phyloP scores from a whole-genome alignment of 2,329 filamentous ascomycete genomes.

The Apiospora sp. region DNA sequence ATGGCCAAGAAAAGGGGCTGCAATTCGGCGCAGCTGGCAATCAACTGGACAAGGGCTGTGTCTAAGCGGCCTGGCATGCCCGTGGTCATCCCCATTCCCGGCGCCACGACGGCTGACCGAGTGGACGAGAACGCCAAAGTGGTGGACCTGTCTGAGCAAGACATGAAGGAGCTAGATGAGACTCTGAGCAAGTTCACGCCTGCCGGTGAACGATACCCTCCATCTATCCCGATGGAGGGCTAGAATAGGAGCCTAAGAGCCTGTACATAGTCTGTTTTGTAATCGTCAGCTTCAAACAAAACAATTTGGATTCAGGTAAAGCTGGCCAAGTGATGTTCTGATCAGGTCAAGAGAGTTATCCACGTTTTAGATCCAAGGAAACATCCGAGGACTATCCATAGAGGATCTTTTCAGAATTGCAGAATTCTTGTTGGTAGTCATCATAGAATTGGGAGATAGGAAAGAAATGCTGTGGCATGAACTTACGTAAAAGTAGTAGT shows the following conservation, averaged over 20 bases:
- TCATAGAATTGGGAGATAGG: conserved; percentile 33
- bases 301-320: neutral
- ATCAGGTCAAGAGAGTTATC: conserved; percentile 44
- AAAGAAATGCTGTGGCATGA: neutral
- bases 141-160: conserved; percentile 57
- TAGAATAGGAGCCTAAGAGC: neutral
- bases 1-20: conserved; percentile 67
- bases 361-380: conserved; percentile 37
- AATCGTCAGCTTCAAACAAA: neutral
- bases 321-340: neutral
- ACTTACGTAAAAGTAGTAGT: neutral
- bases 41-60: conserved; percentile 67
- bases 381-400: conserved; percentile 22
- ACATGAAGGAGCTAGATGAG: conserved; percentile 58
- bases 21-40: conserved; percentile 69
- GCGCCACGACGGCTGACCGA: conserved; percentile 63
- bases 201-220: conserved; percentile 57
- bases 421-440: conserved; percentile 46
- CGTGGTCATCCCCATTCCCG: conserved; percentile 71
- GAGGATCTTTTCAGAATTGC: conserved; percentile 44
- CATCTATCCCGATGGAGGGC: neutral
- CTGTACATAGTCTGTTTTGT: neutral
- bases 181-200: conserved; percentile 57
- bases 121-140: conserved; percentile 67
- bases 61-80: conserved; percentile 61